Conservation (phyloP, 1,139 yeast genomes). For the Trichomonascaceae sp. region DNA sequence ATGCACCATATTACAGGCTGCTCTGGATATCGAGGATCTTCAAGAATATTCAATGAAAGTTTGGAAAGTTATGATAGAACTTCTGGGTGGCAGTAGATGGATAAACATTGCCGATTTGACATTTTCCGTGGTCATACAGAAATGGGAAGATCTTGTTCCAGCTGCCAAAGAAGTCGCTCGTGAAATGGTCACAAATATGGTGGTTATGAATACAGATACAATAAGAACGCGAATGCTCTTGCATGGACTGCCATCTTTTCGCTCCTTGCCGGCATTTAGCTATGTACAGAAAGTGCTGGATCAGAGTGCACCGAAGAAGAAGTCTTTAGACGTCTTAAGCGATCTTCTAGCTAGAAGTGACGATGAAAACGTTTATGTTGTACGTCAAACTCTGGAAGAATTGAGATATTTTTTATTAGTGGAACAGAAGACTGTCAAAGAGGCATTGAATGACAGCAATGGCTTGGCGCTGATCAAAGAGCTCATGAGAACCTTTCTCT, state of each 20-base stretch:
- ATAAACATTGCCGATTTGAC: conserved; percentile 51
- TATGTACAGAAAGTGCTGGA: conserved; percentile 6
- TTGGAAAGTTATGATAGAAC: conserved; percentile 50
- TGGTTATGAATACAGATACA: conserved; percentile 13
- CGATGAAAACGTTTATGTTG: conserved; percentile 70
- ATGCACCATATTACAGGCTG: conserved; percentile 78
- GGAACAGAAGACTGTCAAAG: conserved; percentile 45
- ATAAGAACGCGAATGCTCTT: conserved; percentile 20
- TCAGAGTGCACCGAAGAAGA: conserved; percentile 4
- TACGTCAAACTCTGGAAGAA: conserved; percentile 71
- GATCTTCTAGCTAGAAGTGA: conserved; percentile 43
- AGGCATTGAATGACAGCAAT: conserved; percentile 21
- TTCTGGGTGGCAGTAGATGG: conserved; percentile 44
- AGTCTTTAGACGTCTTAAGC: conserved; percentile 11
- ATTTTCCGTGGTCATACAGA: conserved; percentile 55
- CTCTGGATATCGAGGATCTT: conserved; percentile 58
- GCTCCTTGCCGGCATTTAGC: conserved; percentile 12
- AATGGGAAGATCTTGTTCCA: conserved; percentile 42
- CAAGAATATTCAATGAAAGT: conserved; percentile 60
- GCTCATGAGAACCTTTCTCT: conserved; percentile 52
- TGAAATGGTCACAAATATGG: conserved; percentile 17
- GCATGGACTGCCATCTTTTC: conserved; percentile 24
- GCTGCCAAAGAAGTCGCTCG: conserved; percentile 20
- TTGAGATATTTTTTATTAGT: conserved; percentile 46
- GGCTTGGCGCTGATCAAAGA: conserved; percentile 36